phyloP scores from a whole-genome alignment of 176 grass and related monocot genomes.

The Puccinellia tenuiflora region DNA sequence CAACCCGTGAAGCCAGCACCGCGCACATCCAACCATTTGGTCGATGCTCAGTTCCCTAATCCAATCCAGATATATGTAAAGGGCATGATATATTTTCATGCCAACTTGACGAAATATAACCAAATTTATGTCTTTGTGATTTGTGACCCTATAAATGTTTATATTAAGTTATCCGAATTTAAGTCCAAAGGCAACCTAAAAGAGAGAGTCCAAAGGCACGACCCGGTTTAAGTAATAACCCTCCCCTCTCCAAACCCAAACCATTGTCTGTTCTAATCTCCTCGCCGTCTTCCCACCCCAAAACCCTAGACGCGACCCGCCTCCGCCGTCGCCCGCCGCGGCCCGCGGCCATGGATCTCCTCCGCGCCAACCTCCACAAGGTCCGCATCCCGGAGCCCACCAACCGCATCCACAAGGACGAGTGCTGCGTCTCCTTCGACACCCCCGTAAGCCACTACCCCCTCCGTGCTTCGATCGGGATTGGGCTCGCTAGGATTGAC shows the following conservation, averaged over 20 bases:
- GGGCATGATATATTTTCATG: too few species aligned
- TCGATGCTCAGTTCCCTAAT: too few species aligned
- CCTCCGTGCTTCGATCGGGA: not conserved
- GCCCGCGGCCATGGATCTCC: constrained; percentile 69
- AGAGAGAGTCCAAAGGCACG: not conserved
- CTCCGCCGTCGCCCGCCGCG: not conserved
- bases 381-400: constrained; percentile 94
- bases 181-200: not conserved
- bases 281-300: constrained; percentile 4
- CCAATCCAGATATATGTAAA: too few species aligned
- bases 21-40: too few species aligned
- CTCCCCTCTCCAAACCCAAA: not conserved
- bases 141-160: too few species aligned
- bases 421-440: constrained; percentile 97
- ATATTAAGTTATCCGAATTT: too few species aligned
- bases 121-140: too few species aligned
- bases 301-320: constrained; percentile 39
- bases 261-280: not conserved
- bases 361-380: constrained; percentile 73
- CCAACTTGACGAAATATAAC: too few species aligned
- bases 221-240: not conserved
- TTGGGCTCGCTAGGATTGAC: constrained; percentile 12
- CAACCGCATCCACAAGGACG: constrained; percentile 91
- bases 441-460: constrained; percentile 45
- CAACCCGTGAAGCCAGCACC: too few species aligned